phyloP scores from a whole-genome alignment of 169 alveolate genomes.

The Plasmodium coatneyi region DNA sequence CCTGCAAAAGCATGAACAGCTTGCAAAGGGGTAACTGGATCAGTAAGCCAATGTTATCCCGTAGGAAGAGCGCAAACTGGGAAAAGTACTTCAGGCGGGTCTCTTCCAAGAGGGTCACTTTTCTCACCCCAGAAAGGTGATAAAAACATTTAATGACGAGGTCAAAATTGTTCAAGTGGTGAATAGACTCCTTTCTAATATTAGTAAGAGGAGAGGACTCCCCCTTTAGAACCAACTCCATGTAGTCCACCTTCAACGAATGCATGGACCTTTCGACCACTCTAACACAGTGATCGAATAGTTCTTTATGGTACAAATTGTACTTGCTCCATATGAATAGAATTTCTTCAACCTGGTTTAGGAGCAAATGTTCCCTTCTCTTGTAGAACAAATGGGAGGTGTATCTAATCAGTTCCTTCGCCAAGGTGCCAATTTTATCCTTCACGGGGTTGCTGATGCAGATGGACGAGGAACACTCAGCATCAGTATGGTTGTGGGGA shows the following conservation, averaged over 20 bases:
- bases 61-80: not conserved
- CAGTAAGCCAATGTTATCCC: not conserved
- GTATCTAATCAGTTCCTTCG: constrained; percentile 27
- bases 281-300: not conserved
- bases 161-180: not conserved
- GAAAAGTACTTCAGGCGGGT: not conserved
- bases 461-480: not conserved
- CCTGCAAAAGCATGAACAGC: constrained; percentile 19
- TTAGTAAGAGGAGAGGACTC: not conserved
- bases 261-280: not conserved
- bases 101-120: not conserved
- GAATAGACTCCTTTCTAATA: not conserved
- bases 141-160: constrained; percentile 13
- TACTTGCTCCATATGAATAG: constrained; percentile 11
- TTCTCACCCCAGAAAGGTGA: constrained; percentile 30
- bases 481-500: not conserved
- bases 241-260: not conserved
- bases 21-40: not conserved
- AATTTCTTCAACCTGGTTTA: constrained; percentile 14
- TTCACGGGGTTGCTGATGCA: not conserved
- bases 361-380: constrained; percentile 8
- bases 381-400: constrained; percentile 34
- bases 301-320: constrained; percentile 14
- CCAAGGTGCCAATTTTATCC: not conserved
- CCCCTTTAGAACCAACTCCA: not conserved